A percentile compares a stretch with the other conserved stretches of the same genome.
Conservation (phyloP, 2,329 filamentous ascomycete species). For the Aquanectria penicillioides region DNA sequence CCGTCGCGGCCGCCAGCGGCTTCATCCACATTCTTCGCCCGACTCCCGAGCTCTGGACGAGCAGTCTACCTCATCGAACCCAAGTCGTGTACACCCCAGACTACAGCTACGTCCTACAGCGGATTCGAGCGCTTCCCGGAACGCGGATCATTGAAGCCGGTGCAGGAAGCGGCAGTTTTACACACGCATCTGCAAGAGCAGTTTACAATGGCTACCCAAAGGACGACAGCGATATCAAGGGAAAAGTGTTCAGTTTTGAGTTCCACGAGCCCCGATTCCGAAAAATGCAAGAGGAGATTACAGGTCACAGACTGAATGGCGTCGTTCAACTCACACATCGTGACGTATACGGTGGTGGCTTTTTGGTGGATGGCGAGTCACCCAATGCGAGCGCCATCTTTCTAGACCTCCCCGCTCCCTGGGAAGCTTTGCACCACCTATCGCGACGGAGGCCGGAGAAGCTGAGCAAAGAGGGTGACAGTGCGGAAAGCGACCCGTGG, state of each 20-base stretch:
- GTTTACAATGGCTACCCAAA: conserved; percentile 77
- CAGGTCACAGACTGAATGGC: conserved; percentile 71
- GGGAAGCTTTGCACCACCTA: conserved; percentile 82
- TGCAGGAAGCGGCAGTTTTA: conserved; percentile 85
- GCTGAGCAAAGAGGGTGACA: conserved; percentile 35
- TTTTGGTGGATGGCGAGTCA: conserved; percentile 68
- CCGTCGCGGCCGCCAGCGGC: conserved; percentile 68
- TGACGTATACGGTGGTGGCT: conserved; percentile 82
- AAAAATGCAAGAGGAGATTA: conserved; percentile 75
- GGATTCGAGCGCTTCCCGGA: conserved; percentile 78
- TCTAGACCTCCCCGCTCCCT: conserved; percentile 82
- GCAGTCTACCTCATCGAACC: conserved; percentile 81
- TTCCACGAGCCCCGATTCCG: conserved; percentile 78
- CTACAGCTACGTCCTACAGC: conserved; percentile 84
- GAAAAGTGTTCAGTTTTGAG: conserved; percentile 85
- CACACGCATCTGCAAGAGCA: conserved; percentile 79
- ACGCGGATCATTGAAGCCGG: conserved; percentile 82
- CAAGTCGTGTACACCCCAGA: conserved; percentile 90
- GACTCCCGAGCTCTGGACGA: conserved; percentile 85
- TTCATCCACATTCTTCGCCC: conserved; percentile 84
- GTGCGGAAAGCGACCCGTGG: conserved; percentile 48
- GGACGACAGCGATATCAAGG: conserved; percentile 56
- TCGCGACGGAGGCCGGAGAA: conserved; percentile 58
- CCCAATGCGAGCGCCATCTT: conserved; percentile 78
- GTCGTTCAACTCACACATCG: conserved; percentile 80